These are phyloP conservation scores for Thermoascus crustaceus DNA, from an alignment of 2,329 filamentous ascomycete genomes.

Conservation along the genomic window DNA sequence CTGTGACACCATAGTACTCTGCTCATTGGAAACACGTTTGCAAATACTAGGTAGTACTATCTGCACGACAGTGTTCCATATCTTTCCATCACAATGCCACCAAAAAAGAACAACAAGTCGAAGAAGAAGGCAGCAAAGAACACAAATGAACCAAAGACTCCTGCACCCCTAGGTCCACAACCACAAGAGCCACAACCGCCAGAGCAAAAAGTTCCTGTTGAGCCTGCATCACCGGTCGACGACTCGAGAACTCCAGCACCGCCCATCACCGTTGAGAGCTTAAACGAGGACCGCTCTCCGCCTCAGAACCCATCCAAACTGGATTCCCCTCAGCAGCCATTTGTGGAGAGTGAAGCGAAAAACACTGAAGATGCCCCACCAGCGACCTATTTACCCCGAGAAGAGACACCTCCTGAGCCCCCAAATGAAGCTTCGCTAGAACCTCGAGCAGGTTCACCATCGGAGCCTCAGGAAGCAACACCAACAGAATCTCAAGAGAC, in stretches of 20 bases:
- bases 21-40: slow-evolving; percentile 16
- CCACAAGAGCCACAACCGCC: not conserved
- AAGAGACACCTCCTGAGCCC: no score
- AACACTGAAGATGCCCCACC: no score
- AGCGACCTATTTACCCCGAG: no score
- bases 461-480: not conserved
- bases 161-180: slow-evolving; percentile 3
- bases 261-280: no score
- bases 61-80: not conserved
- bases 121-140: slow-evolving; percentile 10
- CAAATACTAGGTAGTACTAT: slow-evolving; percentile 4
- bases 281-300: no score
- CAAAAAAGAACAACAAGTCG: slow-evolving; percentile 8
- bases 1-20: not conserved
- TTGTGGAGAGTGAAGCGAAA: no score
- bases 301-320: no score
- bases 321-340: no score
- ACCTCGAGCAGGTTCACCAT: no score
- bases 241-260: no score
- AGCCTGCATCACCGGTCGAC: no score
- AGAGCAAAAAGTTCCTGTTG: not conserved
- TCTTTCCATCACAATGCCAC: slow-evolving; percentile 1
- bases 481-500: not conserved
- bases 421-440: no score
- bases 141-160: slow-evolving; percentile 4